Conservation (phyloP, 129 eudicot genomes). For the Escallonia herrerae region DNA sequence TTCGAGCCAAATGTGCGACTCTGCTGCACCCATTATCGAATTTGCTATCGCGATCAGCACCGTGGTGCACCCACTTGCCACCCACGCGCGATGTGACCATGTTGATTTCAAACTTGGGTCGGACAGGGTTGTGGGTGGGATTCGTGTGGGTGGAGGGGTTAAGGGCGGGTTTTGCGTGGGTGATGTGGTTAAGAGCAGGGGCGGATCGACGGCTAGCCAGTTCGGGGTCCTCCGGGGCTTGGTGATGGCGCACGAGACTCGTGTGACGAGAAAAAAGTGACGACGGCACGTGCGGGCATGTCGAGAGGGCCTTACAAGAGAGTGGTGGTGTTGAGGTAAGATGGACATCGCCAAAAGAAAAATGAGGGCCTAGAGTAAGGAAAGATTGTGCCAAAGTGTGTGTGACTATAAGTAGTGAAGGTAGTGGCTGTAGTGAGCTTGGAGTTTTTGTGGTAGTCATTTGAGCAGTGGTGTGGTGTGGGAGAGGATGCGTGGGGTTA, state of each 20-base stretch:
- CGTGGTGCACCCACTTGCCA: slow-evolving; percentile 73
- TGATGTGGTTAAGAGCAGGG: not conserved
- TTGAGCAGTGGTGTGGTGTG: slow-evolving; percentile 17
- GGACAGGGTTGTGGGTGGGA: slow-evolving; percentile 6
- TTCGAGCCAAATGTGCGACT: slow-evolving; percentile 55
- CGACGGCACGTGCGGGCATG: slow-evolving; percentile 7
- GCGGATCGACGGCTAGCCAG: too few relatives aligned
- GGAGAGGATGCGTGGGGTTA: slow-evolving; percentile 14
- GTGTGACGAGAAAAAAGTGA: slow-evolving; percentile 1
- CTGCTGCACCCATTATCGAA: slow-evolving; percentile 27
- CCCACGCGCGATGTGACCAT: slow-evolving; percentile 88
- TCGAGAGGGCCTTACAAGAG: slow-evolving; percentile 9
- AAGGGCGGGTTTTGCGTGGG: slow-evolving; percentile 13
- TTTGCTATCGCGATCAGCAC: slow-evolving; percentile 57
- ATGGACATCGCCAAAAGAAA: slow-evolving; percentile 27
- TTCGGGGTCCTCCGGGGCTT: slow-evolving; percentile 25
- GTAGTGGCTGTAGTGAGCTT: slow-evolving; percentile 5
- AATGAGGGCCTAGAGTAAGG: not conserved
- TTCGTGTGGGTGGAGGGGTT: slow-evolving; percentile 11
- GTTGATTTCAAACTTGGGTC: slow-evolving; percentile 67
- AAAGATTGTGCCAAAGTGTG: not conserved
- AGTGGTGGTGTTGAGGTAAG: slow-evolving; percentile 33
- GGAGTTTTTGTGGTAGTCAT: slow-evolving; percentile 4
- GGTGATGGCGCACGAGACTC: slow-evolving; percentile 33
- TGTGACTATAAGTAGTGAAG: not conserved